A percentile compares a stretch with the other conserved stretches of the same genome.
Evolutionary conservation across 2,329 filamentous ascomycete genomes (phyloP).

Genomic region (Fusarium sp.): DNA sequence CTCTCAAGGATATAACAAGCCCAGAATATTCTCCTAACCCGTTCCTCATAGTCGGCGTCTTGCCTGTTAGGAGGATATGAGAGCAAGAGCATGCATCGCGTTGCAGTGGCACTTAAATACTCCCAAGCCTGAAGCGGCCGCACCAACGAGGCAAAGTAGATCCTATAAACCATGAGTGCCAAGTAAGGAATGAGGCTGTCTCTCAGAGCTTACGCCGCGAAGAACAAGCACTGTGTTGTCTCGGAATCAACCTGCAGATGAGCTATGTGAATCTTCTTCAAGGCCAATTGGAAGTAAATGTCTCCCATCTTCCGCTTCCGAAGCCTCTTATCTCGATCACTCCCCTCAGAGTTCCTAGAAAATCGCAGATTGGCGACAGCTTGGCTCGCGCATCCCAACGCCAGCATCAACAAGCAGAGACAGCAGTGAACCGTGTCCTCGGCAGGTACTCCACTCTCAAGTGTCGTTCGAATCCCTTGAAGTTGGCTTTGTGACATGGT

Average conservation of each 20-base stretch:
- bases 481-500: slow-evolving; percentile 62
- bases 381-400: slow-evolving; percentile 64
- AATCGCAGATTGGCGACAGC: slow-evolving; percentile 52
- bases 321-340: slow-evolving; percentile 51
- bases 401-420: slow-evolving; percentile 63
- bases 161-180: not conserved
- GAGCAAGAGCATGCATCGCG: slow-evolving; percentile 65
- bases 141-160: slow-evolving; percentile 67
- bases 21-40: slow-evolving; percentile 68
- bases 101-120: slow-evolving; percentile 64
- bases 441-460: slow-evolving; percentile 54
- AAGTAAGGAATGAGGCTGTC: accelerated
- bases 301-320: slow-evolving; percentile 57
- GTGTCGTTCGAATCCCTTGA: slow-evolving; percentile 49
- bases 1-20: slow-evolving; percentile 70
- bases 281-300: slow-evolving; percentile 62
- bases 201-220: slow-evolving; percentile 60
- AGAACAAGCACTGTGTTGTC: slow-evolving; percentile 66
- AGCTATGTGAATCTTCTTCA: slow-evolving; percentile 63
- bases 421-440: slow-evolving; percentile 59
- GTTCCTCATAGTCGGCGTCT: slow-evolving; percentile 60
- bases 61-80: slow-evolving; percentile 59
- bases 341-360: slow-evolving; percentile 28
- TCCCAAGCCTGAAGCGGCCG: slow-evolving; percentile 68
- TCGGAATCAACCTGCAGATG: slow-evolving; percentile 63